Evolutionary conservation across 768 basidiomycete species (phyloP), one percentile per base, ranked within the genome.

Genomic region (Phaffia australis): DNA sequence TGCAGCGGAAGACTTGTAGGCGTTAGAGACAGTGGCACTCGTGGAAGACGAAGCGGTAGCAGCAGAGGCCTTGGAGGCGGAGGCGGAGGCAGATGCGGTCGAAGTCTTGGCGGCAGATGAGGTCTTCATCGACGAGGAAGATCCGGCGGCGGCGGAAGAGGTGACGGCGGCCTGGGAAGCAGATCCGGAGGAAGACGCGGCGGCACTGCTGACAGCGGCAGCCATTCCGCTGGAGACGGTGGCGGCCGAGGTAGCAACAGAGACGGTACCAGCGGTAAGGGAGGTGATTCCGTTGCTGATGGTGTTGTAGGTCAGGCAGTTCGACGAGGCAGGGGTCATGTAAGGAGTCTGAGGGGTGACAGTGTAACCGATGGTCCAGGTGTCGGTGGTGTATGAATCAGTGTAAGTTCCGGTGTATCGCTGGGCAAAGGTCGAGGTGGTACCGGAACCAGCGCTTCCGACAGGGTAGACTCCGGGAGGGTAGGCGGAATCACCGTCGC

Each of bases 361-460:
- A 47, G 75, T 76, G 59, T 75, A 66, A 54, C 77, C 77, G 64
- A 76, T 70, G 25, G 77, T 77, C 70, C 68, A 76, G 27, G 65
- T 67, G 21, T 69, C 71, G 49, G 72, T 69, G 35, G 70, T 63
- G 35, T 72, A 71, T 8, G 65, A 58, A 50, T 71, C 72, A 58
- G 74, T 21, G 21, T 42, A 77, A 35, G 75, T 71, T 63, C 75
- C 76, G 56, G 75, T 76, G 75, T 77, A 76, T 71, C 76, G 72
- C 71, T 76, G 76, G 57, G 73, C 73, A 64, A 76, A 77, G 52
- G 77, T 77, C 7, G 75, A 76, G 63, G 74, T 76, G 32, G 72
- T 71, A 18, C 75, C 76, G 49, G 59, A 63, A 21, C 85, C 83
- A 9, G 80, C 78, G 5, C 82, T 71, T 0, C 84, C 85, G 21